Evolutionary conservation across 495 filamentous ascomycete genomes (phyloP).

Genomic region (Xylaria acuta): DNA sequence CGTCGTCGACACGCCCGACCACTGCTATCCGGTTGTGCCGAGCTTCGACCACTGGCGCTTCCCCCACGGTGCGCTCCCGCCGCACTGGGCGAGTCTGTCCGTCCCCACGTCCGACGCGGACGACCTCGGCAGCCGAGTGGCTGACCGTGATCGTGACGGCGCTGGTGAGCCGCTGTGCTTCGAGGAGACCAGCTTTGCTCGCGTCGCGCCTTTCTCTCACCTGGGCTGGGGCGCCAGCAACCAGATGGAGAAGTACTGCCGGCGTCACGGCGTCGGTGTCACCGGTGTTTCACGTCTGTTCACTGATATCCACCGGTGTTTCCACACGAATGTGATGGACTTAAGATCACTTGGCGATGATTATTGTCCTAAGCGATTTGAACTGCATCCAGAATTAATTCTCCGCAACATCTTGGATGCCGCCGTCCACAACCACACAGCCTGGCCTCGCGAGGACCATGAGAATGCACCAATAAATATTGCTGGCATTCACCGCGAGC

Average conservation of each 20-base stretch:
- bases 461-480: not conserved
- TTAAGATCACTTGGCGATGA: too few relatives aligned
- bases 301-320: not conserved
- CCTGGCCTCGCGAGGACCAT: not conserved
- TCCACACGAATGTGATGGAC: not conserved
- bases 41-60: constrained; percentile 34
- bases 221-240: not conserved
- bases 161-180: not conserved
- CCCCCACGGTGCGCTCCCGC: constrained; percentile 23
- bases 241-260: not conserved
- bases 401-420: not conserved
- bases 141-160: not conserved
- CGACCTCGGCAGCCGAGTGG: not conserved
- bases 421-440: not conserved
- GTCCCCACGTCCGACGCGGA: not conserved
- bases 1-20: not conserved
- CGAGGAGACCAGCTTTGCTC: not conserved
- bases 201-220: not conserved
- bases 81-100: constrained; percentile 11
- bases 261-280: not conserved
- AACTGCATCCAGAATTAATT: not conserved
- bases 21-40: constrained; percentile 25
- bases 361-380: not conserved
- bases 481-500: constrained; percentile 16
- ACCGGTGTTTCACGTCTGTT: not conserved